These are phyloP conservation scores for Colletotrichum navitas DNA, from an alignment of 2,329 filamentous ascomycete genomes.

Conservation along the genomic window DNA sequence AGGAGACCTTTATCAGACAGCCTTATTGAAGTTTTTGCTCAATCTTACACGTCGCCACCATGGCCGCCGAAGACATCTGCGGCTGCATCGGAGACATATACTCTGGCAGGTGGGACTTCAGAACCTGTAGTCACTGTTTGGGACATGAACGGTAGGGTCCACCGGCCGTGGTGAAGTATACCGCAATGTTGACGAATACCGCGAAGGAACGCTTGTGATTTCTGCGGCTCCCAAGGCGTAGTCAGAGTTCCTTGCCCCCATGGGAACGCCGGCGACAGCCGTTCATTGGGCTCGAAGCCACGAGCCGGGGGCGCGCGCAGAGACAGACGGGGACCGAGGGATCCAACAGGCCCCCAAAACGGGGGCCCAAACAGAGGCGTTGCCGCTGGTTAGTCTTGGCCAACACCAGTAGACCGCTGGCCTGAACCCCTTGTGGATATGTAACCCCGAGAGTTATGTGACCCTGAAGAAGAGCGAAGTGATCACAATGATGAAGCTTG, in stretches of 20 bases:
- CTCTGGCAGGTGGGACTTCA: conserved; percentile 36
- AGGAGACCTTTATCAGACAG: not conserved
- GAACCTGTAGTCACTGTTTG: conserved; percentile 32
- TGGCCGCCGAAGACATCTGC: conserved; percentile 40
- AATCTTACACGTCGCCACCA: not conserved
- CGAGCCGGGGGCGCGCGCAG: conserved; percentile 10
- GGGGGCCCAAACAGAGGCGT: conserved; percentile 25
- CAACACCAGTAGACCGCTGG: not conserved
- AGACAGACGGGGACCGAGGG: conserved; percentile 22
- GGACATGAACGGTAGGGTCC: conserved; percentile 24
- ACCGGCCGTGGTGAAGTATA: not conserved
- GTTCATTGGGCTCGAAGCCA: conserved; percentile 12
- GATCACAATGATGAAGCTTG: not conserved
- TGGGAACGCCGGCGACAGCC: conserved; percentile 11
- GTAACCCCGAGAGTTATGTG: not conserved
- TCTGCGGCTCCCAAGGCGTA: conserved; percentile 31
- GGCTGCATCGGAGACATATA: conserved; percentile 43
- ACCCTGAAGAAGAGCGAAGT: not conserved
- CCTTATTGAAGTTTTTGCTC: too few species aligned
- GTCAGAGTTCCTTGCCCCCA: conserved; percentile 39
- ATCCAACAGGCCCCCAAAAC: conserved; percentile 13
- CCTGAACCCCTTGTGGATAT: not conserved
- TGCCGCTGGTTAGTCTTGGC: conserved; percentile 19
- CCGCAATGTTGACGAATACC: not conserved
- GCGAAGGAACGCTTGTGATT: conserved; percentile 23